Evolutionary conservation across 23 red algal species (phyloP).

Genomic region (Gracilaria domingensis): DNA sequence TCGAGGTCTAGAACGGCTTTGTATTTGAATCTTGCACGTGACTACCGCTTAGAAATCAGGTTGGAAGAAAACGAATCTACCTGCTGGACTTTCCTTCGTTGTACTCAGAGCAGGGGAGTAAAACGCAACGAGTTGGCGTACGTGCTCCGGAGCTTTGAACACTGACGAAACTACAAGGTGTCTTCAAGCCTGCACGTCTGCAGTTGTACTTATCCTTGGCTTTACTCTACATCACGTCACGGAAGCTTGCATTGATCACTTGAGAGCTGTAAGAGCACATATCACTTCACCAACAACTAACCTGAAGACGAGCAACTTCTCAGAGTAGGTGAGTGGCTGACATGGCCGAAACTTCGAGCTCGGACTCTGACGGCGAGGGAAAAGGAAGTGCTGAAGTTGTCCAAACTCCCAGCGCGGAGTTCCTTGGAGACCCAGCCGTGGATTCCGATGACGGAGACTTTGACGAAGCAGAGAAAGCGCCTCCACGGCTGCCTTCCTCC

Average conservation of each 20-base stretch:
- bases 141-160: not conserved
- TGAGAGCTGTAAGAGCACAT: not conserved
- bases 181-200: no score
- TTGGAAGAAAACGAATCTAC: not conserved
- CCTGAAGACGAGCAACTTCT: no score
- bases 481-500: conserved; percentile 17
- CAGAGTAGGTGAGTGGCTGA: no score
- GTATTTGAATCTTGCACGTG: conserved; percentile 23
- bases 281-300: not conserved
- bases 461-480: conserved; percentile 36
- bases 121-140: not conserved
- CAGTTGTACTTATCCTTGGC: no score
- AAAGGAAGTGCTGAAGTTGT: not conserved
- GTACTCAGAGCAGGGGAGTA: not conserved
- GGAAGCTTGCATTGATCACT: not conserved
- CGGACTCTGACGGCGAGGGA: not conserved
- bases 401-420: not conserved
- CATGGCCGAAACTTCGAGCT: not conserved
- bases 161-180: not conserved
- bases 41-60: not conserved
- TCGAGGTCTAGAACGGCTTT: not conserved
- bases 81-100: not conserved
- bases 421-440: conserved; percentile 1
- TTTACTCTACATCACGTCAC: not conserved
- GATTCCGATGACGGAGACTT: conserved; percentile 19